These are phyloP conservation scores for Bifiguratus adelaidae DNA, from an alignment of 192 early-diverging fungal genomes.

Conservation along the genomic window DNA sequence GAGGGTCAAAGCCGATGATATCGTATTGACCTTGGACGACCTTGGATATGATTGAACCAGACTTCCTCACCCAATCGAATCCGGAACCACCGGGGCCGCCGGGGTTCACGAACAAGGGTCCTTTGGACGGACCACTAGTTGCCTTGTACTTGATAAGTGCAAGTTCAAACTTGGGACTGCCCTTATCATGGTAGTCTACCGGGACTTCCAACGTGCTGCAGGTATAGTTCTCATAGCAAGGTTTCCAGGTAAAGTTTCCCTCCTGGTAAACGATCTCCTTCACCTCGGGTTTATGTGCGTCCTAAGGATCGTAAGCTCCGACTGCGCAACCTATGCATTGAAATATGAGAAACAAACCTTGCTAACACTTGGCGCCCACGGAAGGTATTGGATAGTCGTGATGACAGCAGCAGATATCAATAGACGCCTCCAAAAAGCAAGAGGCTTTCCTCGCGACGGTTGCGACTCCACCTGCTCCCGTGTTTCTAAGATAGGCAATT, in stretches of 20 bases:
- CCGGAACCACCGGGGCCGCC: slow-evolving; percentile 31
- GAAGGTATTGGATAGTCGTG: too few species aligned
- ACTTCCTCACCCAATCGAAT: slow-evolving; percentile 4
- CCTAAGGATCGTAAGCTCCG: too few species aligned
- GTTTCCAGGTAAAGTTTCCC: slow-evolving; percentile 1
- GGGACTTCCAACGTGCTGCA: background rate
- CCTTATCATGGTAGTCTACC: background rate
- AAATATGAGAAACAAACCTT: too few species aligned
- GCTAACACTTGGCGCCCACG: too few species aligned
- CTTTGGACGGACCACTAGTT: background rate
- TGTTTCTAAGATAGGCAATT: too few species aligned
- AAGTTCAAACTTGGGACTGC: background rate
- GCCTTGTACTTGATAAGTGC: background rate
- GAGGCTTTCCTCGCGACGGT: too few species aligned
- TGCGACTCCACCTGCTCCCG: too few species aligned
- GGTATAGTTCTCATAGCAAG: background rate
- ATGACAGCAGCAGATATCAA: too few species aligned
- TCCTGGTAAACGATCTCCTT: background rate
- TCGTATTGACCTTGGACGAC: slow-evolving; percentile 16
- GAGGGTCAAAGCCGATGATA: slow-evolving; percentile 27
- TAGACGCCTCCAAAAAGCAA: too few species aligned
- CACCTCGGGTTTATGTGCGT: too few species aligned
- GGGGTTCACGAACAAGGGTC: slow-evolving; percentile 3
- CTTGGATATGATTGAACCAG: slow-evolving; percentile 4
- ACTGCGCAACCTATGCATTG: too few species aligned